Conservation (phyloP, 2,329 filamentous ascomycete species). For the Talaromyces funiculosus region DNA sequence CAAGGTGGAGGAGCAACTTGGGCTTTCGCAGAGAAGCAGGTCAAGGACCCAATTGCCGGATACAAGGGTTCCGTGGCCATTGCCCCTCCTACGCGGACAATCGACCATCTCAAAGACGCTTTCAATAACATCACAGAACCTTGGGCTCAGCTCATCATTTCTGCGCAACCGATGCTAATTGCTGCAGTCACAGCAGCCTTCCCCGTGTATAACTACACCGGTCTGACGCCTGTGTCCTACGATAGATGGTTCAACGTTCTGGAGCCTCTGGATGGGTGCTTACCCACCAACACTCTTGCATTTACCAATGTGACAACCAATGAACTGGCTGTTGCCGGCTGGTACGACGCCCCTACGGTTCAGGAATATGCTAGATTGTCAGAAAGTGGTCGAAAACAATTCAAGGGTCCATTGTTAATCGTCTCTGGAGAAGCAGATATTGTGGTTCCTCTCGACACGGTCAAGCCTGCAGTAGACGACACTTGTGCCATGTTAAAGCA, state of each 20-base stretch:
- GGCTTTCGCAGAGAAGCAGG: slow-evolving; percentile 19
- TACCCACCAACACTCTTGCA: slow-evolving; percentile 4
- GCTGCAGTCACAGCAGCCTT: background rate
- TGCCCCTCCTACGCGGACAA: slow-evolving; percentile 5
- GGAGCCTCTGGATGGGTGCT: slow-evolving; percentile 3
- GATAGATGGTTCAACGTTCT: slow-evolving; percentile 10
- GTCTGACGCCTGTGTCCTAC: slow-evolving; percentile 4
- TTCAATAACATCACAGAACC: slow-evolving; percentile 1
- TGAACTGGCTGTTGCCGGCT: slow-evolving; percentile 2
- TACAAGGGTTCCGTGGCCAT: slow-evolving; percentile 5
- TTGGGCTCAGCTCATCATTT: slow-evolving; percentile 6
- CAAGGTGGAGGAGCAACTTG: slow-evolving; percentile 46
- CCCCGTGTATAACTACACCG: slow-evolving; percentile 1
- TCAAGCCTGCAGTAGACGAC: slow-evolving; percentile 4
- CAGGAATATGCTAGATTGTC: slow-evolving; percentile 1
- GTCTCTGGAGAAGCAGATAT: slow-evolving; percentile 5
- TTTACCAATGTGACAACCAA: background rate
- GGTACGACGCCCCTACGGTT: slow-evolving; percentile 3
- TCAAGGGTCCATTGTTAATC: slow-evolving; percentile 6
- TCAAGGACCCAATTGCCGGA: slow-evolving; percentile 4
- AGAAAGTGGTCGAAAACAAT: slow-evolving; percentile 10
- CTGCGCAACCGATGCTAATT: background rate
- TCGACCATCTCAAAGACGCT: slow-evolving; percentile 7
- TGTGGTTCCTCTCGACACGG: slow-evolving; percentile 5
- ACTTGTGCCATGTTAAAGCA: slow-evolving; percentile 9